Base-by-base conservation (phyloP, 225 moss, liverwort and hornwort species). In the Polytrichum commune region DNA sequence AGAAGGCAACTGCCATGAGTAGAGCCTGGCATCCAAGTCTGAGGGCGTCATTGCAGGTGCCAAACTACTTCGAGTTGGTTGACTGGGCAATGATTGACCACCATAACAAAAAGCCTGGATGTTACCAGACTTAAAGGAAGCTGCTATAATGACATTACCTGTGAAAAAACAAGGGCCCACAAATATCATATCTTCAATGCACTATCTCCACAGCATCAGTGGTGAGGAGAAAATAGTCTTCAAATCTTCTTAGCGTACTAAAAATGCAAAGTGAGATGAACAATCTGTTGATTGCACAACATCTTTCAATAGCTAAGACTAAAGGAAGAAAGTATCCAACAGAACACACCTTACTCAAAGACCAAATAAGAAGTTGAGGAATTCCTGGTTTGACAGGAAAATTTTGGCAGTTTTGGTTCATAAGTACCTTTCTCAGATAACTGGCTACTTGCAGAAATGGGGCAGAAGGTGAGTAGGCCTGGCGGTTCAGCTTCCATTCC, bases 71-170 rank as follows among this genome's bases (percentile, higher is more conserved):
- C 56, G 66, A 62, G 63, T 53, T 4, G 74, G 69, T 18, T 76
- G 73, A 67, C 63, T 68, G 25, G 67, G 55, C 29, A 78, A 66
- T 62, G 82, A 76, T 61, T 87, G 74, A 65, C 83, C 74, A 24
- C 94, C 95, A 65, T 93, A 95, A 81, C 92, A 90, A 67, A 95
- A 95, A 35, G 91, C 83, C 69, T 83, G 87, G n/a, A 95, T 74
- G 63, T 93, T 88, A 68, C 91, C 90, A 61, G 97, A 92, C 75
- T 72, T 80, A 60, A 78, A 85, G 72, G 87, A 90, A 69, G 87
- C 90, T 69, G 97, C 97, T 66, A 98, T n/a, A 76, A 98, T 89
- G 70, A 73, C 83, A 62, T 88, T 90, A 30, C 97, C 94, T 98
- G 90, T 46, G 28, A 62, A 76, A 62, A 72, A 70, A 78, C 57